Conservation (phyloP, 192 early-diverging fungal genomes). For the Phycomyces nitens region DNA sequence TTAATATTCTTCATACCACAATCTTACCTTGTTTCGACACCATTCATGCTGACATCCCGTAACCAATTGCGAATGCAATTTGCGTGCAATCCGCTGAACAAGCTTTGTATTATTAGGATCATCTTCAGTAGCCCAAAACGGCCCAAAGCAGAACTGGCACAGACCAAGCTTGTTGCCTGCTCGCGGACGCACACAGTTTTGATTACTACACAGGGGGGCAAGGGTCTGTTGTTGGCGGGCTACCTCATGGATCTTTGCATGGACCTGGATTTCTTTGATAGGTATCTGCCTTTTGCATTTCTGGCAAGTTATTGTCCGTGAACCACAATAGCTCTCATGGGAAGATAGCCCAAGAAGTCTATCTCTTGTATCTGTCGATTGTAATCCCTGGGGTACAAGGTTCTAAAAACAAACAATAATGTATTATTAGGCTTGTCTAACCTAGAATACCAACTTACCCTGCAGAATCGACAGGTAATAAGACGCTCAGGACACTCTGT, state of each 20-base stretch:
- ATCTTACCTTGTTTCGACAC: conserved; percentile 62
- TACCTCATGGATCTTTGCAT: conserved; percentile 69
- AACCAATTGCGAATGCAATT: conserved; percentile 76
- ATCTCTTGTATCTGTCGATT: conserved; percentile 56
- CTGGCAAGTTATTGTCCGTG: conserved; percentile 75
- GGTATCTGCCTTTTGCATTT: conserved; percentile 70
- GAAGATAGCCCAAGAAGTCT: conserved; percentile 54
- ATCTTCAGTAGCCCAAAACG: conserved; percentile 71
- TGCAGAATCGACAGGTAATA: conserved; percentile 85
- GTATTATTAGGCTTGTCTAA: not conserved
- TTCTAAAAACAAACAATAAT: conserved; percentile 33
- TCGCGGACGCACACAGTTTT: conserved; percentile 60
- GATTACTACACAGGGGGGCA: conserved; percentile 67
- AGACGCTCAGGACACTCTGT: conserved; percentile 65
- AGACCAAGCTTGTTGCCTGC: conserved; percentile 56
- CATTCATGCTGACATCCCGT: conserved; percentile 64
- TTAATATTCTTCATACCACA: too few relatives aligned
- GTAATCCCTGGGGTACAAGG: conserved; percentile 59
- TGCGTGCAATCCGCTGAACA: conserved; percentile 61
- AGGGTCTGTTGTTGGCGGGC: conserved; percentile 53
- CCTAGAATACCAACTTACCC: conserved; percentile 30
- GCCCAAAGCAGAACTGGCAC: conserved; percentile 78
- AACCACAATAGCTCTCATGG: conserved; percentile 87
- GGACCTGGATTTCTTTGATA: conserved; percentile 76
- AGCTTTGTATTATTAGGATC: conserved; percentile 77